phyloP scores from a whole-genome alignment of 164 flowering plant genomes.

The Magnolia changhungtana region DNA sequence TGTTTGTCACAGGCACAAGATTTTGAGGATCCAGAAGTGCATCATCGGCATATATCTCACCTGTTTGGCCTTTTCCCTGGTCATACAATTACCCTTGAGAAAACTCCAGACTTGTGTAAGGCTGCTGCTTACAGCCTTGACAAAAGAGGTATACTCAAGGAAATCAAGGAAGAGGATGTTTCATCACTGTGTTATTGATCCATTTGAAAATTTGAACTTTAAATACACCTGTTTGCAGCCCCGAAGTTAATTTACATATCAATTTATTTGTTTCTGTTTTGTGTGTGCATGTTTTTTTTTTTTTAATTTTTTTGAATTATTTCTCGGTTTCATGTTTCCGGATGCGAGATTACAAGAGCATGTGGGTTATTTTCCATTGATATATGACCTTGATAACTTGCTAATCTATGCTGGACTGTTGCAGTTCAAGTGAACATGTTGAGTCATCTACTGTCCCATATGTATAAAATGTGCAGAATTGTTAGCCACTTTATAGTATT shows the following conservation, averaged over 20 bases:
- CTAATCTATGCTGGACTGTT: too few relatives aligned
- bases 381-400: background rate
- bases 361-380: background rate
- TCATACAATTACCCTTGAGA: constrained; percentile 68
- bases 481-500: too few relatives aligned
- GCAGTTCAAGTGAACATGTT: too few relatives aligned
- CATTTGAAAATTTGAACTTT: too few relatives aligned
- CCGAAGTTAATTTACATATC: too few relatives aligned
- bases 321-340: too few relatives aligned
- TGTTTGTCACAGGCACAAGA: constrained; percentile 62
- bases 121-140: constrained; percentile 68
- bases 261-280: too few relatives aligned
- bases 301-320: background rate
- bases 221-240: too few relatives aligned
- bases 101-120: constrained; percentile 75
- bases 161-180: background rate
- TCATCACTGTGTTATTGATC: too few relatives aligned
- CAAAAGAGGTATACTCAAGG: constrained; percentile 63
- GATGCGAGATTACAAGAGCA: background rate
- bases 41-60: constrained; percentile 88
- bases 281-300: too few relatives aligned
- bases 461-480: too few relatives aligned
- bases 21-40: constrained; percentile 77
- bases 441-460: too few relatives aligned
- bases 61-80: constrained; percentile 92